phyloP scores from a whole-genome alignment of 345 rosid species.

The Litchi chinensis region DNA sequence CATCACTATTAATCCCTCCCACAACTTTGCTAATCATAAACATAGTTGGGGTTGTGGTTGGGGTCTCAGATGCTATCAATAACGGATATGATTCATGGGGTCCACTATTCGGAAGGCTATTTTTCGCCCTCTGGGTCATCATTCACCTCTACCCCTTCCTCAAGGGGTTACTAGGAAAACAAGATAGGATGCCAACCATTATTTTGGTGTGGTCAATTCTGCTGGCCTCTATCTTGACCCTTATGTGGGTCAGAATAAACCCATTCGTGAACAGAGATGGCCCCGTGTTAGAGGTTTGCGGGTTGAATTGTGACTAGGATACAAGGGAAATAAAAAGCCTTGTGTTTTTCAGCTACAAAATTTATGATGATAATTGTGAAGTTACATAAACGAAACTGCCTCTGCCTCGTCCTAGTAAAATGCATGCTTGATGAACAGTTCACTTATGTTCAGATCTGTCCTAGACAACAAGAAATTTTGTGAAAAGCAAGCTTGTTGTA shows the following conservation, averaged over 20 bases:
- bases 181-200: conserved; percentile 95
- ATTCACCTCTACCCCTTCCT: conserved; percentile 96
- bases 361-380: conserved; percentile 17
- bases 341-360: conserved; percentile 3
- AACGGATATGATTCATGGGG: conserved; percentile 99
- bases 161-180: conserved; percentile 94
- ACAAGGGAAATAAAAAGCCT: conserved; percentile 18
- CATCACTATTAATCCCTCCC: conserved; percentile 86
- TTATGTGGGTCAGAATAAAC: conserved; percentile 90
- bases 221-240: conserved; percentile 90
- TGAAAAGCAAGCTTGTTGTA: conserved; percentile 15
- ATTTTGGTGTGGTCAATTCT: conserved; percentile 94
- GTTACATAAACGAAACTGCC: conserved; percentile 18
- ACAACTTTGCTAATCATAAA: conserved; percentile 84
- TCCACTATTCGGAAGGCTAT: conserved; percentile 89
- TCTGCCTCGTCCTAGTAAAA: conserved; percentile 8
- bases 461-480: conserved; percentile 26
- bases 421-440: conserved; percentile 2
- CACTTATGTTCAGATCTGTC: conserved; percentile 4
- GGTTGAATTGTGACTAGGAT: conserved; percentile 80
- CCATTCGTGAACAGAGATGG: conserved; percentile 88
- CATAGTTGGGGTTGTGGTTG: conserved; percentile 82
- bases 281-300: conserved; percentile 86
- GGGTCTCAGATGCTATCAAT: conserved; percentile 95
- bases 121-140: conserved; percentile 94